These are phyloP conservation scores for Blumeria hordei DNA, from an alignment of 2,329 filamentous ascomycete species.

Conservation along the genomic window DNA sequence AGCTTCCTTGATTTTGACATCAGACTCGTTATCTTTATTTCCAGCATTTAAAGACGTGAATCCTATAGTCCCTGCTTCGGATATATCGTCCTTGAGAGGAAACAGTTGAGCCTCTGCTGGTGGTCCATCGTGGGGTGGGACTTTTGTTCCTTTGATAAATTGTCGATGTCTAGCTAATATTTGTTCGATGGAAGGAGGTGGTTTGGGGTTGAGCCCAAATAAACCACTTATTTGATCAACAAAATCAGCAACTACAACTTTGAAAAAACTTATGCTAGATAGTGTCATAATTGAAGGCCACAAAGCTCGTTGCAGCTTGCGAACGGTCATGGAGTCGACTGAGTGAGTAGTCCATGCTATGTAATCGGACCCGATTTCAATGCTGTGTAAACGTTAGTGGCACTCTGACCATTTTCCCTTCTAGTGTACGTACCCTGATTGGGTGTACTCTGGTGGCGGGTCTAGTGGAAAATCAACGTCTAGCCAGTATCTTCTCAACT, in stretches of 20 bases:
- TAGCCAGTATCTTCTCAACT: slow-evolving; percentile 29
- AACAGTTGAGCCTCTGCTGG: slow-evolving; percentile 2
- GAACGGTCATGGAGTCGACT: slow-evolving; percentile 24
- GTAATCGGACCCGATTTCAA: slow-evolving; percentile 24
- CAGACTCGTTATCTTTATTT: slow-evolving; percentile 2
- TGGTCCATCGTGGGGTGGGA: slow-evolving; percentile 6
- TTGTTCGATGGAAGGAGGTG: slow-evolving; percentile 9
- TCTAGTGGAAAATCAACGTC: slow-evolving; percentile 33
- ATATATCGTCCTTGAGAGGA: slow-evolving; percentile 3
- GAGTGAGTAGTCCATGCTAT: slow-evolving; percentile 23
- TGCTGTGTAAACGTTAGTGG: slow-evolving; percentile 15
- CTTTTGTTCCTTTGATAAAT: slow-evolving; percentile 5
- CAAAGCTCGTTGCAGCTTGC: slow-evolving; percentile 23
- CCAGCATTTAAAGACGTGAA: slow-evolving; percentile 2
- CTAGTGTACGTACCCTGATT: slow-evolving; percentile 27
- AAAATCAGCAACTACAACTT: slow-evolving; percentile 22
- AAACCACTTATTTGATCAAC: slow-evolving; percentile 19
- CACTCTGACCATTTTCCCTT: not conserved
- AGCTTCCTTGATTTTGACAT: not conserved
- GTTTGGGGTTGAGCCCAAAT: slow-evolving; percentile 20
- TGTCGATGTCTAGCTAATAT: slow-evolving; percentile 9
- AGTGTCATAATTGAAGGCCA: slow-evolving; percentile 28
- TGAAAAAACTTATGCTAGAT: slow-evolving; percentile 27
- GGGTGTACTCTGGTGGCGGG: slow-evolving; percentile 33
- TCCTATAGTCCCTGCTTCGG: slow-evolving; percentile 4